Evolutionary conservation across 495 filamentous ascomycete genomes (phyloP), one percentile per base, ranked within the genome.

Genomic region (Sordaria brevicollis): DNA sequence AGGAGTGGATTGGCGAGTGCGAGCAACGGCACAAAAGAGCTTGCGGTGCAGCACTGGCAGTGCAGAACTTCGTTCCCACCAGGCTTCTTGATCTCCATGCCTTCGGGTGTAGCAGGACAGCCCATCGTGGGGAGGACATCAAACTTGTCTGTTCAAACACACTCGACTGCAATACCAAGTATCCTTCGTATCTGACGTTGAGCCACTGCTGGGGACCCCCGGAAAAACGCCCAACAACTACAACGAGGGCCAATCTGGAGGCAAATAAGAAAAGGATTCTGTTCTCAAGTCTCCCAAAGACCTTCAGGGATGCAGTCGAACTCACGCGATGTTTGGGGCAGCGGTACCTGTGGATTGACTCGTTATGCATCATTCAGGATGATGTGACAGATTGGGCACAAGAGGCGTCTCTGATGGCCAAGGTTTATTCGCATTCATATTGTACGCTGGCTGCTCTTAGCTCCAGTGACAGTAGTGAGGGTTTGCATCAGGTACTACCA

Each of bases 281-380:
- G 10, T 70, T 29, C 35, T 6, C 35, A 1, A 67, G 35, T 0
- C 66, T 77, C 19, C 73, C 77, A 4, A 70, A 41, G 34, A 77
- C 70, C 37, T 79, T 77, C 67, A 70, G 74, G 9, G 68, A 79
- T 49, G 74, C 77, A 15, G 39, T 77, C 35, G 65, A 29, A 0
- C 39, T 78, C 15, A 70, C 75, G 2, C 70, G 73, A 1, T 43
- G 36, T 1, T 54, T 81, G 13, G 70, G 68, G 4, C 38, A 78
- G 7, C 65, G 67, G 2, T 78, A 78, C 66, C 69, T 82, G 13
- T 80, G 80, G 79, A 79, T 82, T 29, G 79, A 81, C 66, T 72
- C 72, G 19, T 49, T 81, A 5, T 80, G 77, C 65, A 83, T 81
- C 19, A 77, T 81, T 17, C 80, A 83, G 57, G 71, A 75, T 15